phyloP scores from a whole-genome alignment of 2,329 filamentous ascomycete genomes.

The Epichloe sibirici region DNA sequence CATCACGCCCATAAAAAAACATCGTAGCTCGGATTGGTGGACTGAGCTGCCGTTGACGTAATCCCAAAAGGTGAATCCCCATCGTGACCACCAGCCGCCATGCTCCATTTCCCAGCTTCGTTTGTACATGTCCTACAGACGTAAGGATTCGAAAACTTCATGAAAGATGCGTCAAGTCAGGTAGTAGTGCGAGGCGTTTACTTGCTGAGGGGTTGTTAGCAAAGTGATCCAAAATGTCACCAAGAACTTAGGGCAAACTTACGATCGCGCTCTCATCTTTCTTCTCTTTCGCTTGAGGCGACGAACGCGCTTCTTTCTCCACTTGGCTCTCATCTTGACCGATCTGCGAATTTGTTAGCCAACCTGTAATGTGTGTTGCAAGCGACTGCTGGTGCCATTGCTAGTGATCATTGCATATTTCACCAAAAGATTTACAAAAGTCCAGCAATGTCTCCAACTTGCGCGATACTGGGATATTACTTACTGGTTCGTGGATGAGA shows the following conservation, averaged over 20 bases:
- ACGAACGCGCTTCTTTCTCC: slow-evolving; percentile 99
- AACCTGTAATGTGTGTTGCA: too few relatives aligned
- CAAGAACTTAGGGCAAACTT: slow-evolving; percentile 31
- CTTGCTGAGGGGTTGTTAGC: slow-evolving; percentile 41
- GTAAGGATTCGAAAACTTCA: slow-evolving; percentile 24
- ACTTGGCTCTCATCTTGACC: slow-evolving; percentile 84
- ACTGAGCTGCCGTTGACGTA: slow-evolving; percentile 3
- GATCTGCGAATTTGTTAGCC: slow-evolving; percentile 9
- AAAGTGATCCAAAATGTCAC: not conserved
- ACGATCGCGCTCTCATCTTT: slow-evolving; percentile 99
- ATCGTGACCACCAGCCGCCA: slow-evolving; percentile 5
- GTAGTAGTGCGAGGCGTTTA: slow-evolving; percentile 52
- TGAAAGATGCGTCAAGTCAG: slow-evolving; percentile 38
- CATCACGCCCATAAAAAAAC: slow-evolving; percentile 16
- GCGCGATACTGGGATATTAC: slow-evolving; percentile 6
- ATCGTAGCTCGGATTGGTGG: slow-evolving; percentile 7
- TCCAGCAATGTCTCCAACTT: not conserved
- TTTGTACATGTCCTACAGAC: slow-evolving; percentile 14
- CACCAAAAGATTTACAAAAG: not conserved
- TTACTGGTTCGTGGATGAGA: slow-evolving; percentile 34
- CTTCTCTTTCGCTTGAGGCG: slow-evolving; percentile 99
- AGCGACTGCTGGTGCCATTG: not conserved
- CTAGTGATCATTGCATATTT: not conserved
- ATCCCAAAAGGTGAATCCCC: slow-evolving; percentile 13
- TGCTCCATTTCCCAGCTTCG: slow-evolving; percentile 12